These are phyloP conservation scores for Collybia sp. DNA, from an alignment of 768 basidiomycete genomes.

Conservation along the genomic window DNA sequence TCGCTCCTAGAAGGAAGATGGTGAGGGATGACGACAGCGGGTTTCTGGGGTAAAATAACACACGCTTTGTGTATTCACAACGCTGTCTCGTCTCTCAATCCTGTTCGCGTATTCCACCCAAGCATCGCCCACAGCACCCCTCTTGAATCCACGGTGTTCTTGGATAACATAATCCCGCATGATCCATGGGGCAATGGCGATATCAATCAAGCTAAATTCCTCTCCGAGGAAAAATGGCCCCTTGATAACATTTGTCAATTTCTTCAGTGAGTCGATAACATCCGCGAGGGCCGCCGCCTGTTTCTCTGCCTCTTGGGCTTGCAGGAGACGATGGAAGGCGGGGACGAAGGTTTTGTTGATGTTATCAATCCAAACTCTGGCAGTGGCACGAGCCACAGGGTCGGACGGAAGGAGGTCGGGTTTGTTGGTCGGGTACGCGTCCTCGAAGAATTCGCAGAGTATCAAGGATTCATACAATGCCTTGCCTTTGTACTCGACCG, in stretches of 20 bases:
- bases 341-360: conserved; percentile 50
- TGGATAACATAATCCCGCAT: conserved; percentile 39
- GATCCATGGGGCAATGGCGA: conserved; percentile 53
- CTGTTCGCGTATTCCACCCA: conserved; percentile 42
- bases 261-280: conserved; percentile 20
- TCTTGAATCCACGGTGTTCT: conserved; percentile 44
- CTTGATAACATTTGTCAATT: conserved; percentile 25
- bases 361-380: conserved; percentile 56
- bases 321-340: conserved; percentile 43
- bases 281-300: conserved; percentile 22
- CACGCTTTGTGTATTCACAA: conserved; percentile 40
- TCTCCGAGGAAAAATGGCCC: conserved; percentile 58
- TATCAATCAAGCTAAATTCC: conserved; percentile 48
- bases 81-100: conserved; percentile 39
- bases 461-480: conserved; percentile 64
- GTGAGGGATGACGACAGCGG: conserved; percentile 1
- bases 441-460: conserved; percentile 64
- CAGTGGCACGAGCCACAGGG: conserved; percentile 44
- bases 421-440: conserved; percentile 40
- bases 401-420: conserved; percentile 49
- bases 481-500: conserved; percentile 43
- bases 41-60: conserved; percentile 2
- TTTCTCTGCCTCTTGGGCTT: conserved; percentile 28
- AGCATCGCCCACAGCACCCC: conserved; percentile 32
- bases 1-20: conserved; percentile 7